Evolutionary conservation across 225 moss, liverwort and hornwort genomes (phyloP).

Genomic region (Marchantia paleacea): DNA sequence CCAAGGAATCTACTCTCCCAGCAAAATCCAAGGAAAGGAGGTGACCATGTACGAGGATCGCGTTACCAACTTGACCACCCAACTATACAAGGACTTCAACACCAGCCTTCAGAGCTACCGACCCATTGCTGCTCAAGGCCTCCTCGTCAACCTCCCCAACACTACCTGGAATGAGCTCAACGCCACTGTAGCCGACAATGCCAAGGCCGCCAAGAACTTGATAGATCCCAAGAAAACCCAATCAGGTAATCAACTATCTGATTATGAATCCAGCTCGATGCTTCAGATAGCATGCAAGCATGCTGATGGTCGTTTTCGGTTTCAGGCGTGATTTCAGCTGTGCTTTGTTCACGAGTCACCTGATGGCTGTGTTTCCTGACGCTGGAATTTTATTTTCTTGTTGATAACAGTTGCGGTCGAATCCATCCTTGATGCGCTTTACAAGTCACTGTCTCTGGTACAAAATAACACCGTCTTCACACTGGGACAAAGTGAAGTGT

Average conservation of each 20-base stretch:
- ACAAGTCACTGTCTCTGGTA: slow-evolving; percentile 9
- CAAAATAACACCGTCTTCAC: slow-evolving; percentile 22
- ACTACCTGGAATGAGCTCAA: slow-evolving; percentile 17
- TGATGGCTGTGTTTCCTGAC: background rate
- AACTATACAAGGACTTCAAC: slow-evolving; percentile 22
- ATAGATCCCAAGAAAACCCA: slow-evolving; percentile 24
- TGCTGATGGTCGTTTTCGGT: too few relatives aligned
- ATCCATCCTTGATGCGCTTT: background rate
- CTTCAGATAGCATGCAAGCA: too few relatives aligned
- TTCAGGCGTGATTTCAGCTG: too few relatives aligned
- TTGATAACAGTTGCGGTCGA: background rate
- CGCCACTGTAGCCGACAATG: slow-evolving; percentile 7
- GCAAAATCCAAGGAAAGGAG: slow-evolving; percentile 26
- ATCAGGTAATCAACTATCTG: slow-evolving; percentile 26
- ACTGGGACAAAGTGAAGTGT: slow-evolving; percentile 20
- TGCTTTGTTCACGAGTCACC: background rate
- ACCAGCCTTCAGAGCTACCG: slow-evolving; percentile 18
- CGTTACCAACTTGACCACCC: slow-evolving; percentile 9
- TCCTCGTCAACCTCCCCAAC: slow-evolving; percentile 1
- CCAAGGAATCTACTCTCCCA: slow-evolving; percentile 57
- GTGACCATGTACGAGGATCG: slow-evolving; percentile 15
- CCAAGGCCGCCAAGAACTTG: slow-evolving; percentile 6
- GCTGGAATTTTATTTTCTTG: background rate
- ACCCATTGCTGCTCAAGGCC: background rate
- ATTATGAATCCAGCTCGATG: too few relatives aligned